These are phyloP conservation scores for Ceriops decandra DNA, from an alignment of 345 rosid genomes.

Conservation along the genomic window DNA sequence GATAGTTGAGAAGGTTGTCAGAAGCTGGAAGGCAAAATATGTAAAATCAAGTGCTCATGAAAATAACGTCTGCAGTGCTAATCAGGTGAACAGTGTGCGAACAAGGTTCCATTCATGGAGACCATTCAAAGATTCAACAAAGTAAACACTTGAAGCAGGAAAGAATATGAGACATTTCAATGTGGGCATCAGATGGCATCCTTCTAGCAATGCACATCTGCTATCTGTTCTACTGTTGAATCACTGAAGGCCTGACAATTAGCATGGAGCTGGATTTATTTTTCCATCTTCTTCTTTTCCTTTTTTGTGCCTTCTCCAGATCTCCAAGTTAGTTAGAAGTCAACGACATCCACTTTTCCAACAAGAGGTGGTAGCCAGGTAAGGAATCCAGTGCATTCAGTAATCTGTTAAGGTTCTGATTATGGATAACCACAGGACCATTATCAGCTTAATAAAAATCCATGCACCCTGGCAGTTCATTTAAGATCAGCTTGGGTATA, in stretches of 20 bases:
- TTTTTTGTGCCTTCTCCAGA: background rate
- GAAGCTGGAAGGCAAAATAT: background rate
- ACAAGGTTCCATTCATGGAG: too few relatives aligned
- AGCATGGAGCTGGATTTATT: background rate
- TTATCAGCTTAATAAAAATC: background rate
- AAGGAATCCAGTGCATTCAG: background rate
- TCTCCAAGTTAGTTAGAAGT: background rate
- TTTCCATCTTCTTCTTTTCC: background rate
- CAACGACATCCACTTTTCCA: background rate
- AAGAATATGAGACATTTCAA: too few relatives aligned
- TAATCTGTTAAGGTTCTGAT: background rate
- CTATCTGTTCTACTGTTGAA: too few relatives aligned
- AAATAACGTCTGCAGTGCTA: background rate
- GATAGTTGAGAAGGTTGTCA: background rate
- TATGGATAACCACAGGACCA: background rate
- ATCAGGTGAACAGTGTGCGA: too few relatives aligned
- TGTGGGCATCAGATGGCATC: too few relatives aligned
- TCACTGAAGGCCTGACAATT: too few relatives aligned
- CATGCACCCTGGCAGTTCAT: background rate
- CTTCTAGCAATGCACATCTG: too few relatives aligned
- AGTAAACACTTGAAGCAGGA: background rate
- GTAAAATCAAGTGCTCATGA: background rate
- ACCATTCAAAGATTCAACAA: background rate
- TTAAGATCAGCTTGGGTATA: too few relatives aligned
- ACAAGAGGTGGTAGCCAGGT: background rate